Conservation (phyloP, 306 rosid species). For the Sesbania bispinosa region DNA sequence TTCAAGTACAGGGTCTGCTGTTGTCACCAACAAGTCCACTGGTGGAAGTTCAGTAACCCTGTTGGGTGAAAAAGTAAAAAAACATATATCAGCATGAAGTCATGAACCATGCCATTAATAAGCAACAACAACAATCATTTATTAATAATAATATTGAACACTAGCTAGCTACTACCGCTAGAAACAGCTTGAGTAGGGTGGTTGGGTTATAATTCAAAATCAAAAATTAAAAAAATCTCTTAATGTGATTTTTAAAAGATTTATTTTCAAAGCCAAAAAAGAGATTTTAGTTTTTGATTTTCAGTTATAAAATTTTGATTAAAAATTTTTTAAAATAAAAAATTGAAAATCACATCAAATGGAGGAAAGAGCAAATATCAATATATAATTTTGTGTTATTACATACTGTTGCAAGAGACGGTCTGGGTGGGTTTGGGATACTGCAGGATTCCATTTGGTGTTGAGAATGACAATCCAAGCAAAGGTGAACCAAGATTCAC, state of each 20-base stretch:
- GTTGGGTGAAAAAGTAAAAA: not conserved
- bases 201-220: too few relatives aligned
- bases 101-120: not conserved
- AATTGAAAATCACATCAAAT: too few relatives aligned
- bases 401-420: conserved; percentile 37
- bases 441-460: conserved; percentile 47
- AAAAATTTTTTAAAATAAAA: too few relatives aligned
- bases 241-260: too few relatives aligned
- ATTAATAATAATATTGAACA: not conserved
- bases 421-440: conserved; percentile 31
- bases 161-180: not conserved
- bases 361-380: too few relatives aligned
- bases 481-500: conserved; percentile 63
- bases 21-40: conserved; percentile 62
- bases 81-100: not conserved
- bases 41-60: conserved; percentile 49
- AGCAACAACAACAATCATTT: not conserved
- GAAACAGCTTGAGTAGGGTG: too few relatives aligned
- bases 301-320: too few relatives aligned
- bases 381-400: not conserved
- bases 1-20: conserved; percentile 50
- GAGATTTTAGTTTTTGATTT: too few relatives aligned
- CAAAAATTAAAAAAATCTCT: too few relatives aligned
- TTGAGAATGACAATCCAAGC: conserved; percentile 25
- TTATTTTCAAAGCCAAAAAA: too few relatives aligned